These are phyloP conservation scores for Poronia punctata DNA, from an alignment of 495 filamentous ascomycete genomes.

Conservation along the genomic window DNA sequence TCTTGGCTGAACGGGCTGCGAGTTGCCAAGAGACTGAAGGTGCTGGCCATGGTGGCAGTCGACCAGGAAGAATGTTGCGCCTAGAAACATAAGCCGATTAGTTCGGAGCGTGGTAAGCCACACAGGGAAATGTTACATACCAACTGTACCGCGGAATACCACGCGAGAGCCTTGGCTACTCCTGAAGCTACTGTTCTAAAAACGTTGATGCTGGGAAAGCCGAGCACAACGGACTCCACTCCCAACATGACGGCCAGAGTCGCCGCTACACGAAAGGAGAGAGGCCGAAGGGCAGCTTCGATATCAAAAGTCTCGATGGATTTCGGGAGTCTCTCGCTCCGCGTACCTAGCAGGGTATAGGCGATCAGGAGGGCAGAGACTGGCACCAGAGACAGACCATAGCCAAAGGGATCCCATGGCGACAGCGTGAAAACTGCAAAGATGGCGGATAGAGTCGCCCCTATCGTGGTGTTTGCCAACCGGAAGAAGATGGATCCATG, in stretches of 20 bases:
- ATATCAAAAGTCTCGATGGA: constrained; percentile 7
- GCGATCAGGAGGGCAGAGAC: constrained; percentile 7
- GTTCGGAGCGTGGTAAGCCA: too few species aligned
- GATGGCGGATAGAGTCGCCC: constrained; percentile 4
- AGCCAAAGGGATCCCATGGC: constrained; percentile 9
- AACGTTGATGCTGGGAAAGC: background rate
- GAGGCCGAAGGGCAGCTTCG: constrained; percentile 1
- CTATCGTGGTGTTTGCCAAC: background rate
- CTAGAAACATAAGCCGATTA: too few species aligned
- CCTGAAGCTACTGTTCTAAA: constrained; percentile 8
- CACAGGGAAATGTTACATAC: constrained; percentile 8
- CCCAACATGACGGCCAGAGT: constrained; percentile 3
- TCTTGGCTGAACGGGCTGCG: constrained; percentile 17
- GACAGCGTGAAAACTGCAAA: constrained; percentile 5
- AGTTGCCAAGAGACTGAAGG: constrained; percentile 19
- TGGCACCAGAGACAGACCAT: constrained; percentile 9
- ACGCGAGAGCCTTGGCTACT: constrained; percentile 18
- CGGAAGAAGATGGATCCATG: background rate
- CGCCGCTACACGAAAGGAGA: constrained; percentile 7
- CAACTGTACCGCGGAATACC: constrained; percentile 21
- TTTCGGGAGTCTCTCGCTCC: background rate
- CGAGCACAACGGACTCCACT: background rate
- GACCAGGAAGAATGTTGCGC: constrained; percentile 17
- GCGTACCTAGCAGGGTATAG: constrained; percentile 12
- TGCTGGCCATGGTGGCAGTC: constrained; percentile 13